Percentiles rank a stretch among this genome's conserved stretches.
These are phyloP conservation scores for Zygosaccharomyces kombuchaensis DNA, from an alignment of 805 yeast species.

Conservation along the genomic window DNA sequence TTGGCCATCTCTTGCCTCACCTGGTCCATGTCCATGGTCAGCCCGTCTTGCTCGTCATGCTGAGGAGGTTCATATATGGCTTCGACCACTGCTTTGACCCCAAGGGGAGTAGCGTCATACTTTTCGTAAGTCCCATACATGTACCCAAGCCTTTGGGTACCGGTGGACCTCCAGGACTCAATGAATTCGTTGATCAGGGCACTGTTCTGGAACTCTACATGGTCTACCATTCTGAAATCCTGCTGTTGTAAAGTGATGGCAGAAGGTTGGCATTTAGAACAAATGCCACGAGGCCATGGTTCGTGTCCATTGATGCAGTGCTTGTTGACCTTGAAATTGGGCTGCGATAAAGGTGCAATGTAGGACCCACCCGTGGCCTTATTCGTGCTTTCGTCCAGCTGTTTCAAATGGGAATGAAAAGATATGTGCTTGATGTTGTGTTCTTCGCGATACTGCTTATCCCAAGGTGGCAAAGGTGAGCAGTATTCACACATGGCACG, in stretches of 20 bases:
- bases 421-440: slow-evolving; percentile 83
- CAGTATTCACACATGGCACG: slow-evolving; percentile 98
- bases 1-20: slow-evolving; percentile 39
- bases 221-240: slow-evolving; percentile 92
- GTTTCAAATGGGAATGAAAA: slow-evolving; percentile 75
- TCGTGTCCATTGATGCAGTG: slow-evolving; percentile 77
- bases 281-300: slow-evolving; percentile 93
- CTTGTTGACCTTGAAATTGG: slow-evolving; percentile 57
- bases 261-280: slow-evolving; percentile 95
- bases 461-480: slow-evolving; percentile 95
- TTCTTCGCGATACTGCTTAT: slow-evolving; percentile 65
- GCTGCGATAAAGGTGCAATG: slow-evolving; percentile 73
- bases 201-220: slow-evolving; percentile 82
- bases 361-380: slow-evolving; percentile 58
- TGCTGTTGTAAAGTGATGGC: slow-evolving; percentile 91
- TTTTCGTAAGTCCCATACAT: slow-evolving; percentile 76
- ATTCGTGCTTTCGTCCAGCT: slow-evolving; percentile 62
- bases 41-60: slow-evolving; percentile 77
- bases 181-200: slow-evolving; percentile 75
- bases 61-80: slow-evolving; percentile 95
- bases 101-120: slow-evolving; percentile 76
- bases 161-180: slow-evolving; percentile 87
- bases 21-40: slow-evolving; percentile 53
- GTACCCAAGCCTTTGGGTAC: slow-evolving; percentile 80
- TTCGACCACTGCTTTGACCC: slow-evolving; percentile 89